Conservation (phyloP, 2,329 filamentous ascomycete genomes). For the Beauveria varroae region DNA sequence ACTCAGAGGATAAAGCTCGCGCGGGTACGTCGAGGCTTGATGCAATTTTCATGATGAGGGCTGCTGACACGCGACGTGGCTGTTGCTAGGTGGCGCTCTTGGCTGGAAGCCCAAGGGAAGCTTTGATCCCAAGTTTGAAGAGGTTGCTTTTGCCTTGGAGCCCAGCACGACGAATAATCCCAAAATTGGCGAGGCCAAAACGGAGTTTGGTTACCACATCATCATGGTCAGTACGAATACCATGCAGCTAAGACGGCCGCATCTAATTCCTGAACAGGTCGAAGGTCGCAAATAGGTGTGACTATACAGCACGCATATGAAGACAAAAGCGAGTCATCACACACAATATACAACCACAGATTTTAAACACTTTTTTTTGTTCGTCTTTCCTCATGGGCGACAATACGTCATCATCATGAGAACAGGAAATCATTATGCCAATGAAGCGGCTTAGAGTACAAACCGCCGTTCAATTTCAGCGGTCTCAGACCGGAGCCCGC, state of each 20-base stretch:
- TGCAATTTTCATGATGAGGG: conserved; percentile 5
- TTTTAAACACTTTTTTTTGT: conserved; percentile 25
- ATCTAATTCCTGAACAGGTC: conserved; percentile 13
- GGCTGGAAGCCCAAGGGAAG: conserved; percentile 67
- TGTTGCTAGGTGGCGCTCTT: conserved; percentile 53
- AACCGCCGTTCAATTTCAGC: conserved; percentile 26
- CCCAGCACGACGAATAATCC: conserved; percentile 57
- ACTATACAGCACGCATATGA: neutral
- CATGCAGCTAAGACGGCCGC: neutral
- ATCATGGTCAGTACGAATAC: conserved; percentile 53
- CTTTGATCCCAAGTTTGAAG: conserved; percentile 62
- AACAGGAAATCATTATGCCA: conserved; percentile 36
- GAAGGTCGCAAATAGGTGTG: conserved; percentile 32
- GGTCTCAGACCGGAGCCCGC: conserved; percentile 25
- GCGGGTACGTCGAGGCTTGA: conserved; percentile 37
- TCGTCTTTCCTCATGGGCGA: conserved; percentile 33
- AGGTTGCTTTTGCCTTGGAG: conserved; percentile 62
- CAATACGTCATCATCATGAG: conserved; percentile 24
- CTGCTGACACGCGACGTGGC: neutral
- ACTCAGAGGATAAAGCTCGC: conserved; percentile 70
- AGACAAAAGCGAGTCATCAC: conserved; percentile 4
- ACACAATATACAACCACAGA: conserved; percentile 8
- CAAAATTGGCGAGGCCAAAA: conserved; percentile 64
- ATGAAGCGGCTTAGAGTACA: conserved; percentile 40
- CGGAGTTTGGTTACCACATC: conserved; percentile 70